A percentile compares a stretch with the other conserved stretches of the same genome.
Conservation (phyloP, 164 flowering plant species). For the Macadamia tetraphylla region DNA sequence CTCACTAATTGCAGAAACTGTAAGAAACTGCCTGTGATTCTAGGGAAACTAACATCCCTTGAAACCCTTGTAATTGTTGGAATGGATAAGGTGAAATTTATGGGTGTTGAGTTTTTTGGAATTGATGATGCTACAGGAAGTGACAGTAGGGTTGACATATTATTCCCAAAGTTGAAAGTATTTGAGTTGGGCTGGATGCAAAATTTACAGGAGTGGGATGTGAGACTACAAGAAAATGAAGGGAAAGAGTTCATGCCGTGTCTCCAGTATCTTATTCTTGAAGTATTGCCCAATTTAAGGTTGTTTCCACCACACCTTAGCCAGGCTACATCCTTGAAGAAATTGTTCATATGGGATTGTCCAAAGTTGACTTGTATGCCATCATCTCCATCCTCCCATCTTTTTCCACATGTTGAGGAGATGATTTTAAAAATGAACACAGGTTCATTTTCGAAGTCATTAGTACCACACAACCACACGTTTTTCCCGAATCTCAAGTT, state of each 20-base stretch:
- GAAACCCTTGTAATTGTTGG: background rate
- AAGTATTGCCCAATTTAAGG: background rate
- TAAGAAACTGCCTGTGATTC: background rate
- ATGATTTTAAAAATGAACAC: background rate
- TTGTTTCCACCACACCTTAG: background rate
- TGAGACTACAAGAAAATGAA: background rate
- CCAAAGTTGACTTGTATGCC: background rate
- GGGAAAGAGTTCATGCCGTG: background rate
- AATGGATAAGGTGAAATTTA: background rate
- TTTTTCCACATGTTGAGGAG: background rate
- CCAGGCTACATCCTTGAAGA: background rate
- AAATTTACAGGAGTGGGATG: slow-evolving; percentile 3
- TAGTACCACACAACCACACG: background rate
- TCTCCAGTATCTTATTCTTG: background rate
- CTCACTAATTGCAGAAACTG: background rate
- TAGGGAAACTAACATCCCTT: background rate
- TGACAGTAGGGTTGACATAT: background rate
- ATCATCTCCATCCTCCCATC: background rate
- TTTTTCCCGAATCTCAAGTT: background rate
- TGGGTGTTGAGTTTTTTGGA: slow-evolving; percentile 1
- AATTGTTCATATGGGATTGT: background rate
- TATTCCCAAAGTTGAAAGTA: background rate
- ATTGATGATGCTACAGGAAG: background rate
- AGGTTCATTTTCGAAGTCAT: background rate
- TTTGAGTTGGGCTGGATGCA: background rate